These are phyloP conservation scores for Mycena capillaripes DNA, from an alignment of 768 basidiomycete genomes.

Conservation along the genomic window DNA sequence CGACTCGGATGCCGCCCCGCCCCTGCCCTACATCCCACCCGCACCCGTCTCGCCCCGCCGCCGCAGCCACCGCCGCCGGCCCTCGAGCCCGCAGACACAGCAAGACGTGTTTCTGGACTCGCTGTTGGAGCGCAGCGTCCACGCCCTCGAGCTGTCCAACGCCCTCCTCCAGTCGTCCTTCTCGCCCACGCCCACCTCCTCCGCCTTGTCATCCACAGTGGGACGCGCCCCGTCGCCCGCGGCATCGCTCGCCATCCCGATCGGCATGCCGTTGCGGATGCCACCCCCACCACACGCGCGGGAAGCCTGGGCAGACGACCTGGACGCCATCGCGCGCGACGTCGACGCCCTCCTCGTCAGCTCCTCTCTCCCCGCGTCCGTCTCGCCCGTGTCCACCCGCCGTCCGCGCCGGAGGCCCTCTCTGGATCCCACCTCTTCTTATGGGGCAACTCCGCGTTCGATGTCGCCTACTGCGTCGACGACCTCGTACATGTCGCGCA, in stretches of 20 bases:
- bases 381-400: slow-evolving; percentile 20
- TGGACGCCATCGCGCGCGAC: slow-evolving; percentile 73
- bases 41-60: slow-evolving; percentile 40
- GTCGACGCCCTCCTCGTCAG: slow-evolving; percentile 71
- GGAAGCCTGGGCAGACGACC: slow-evolving; percentile 72
- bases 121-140: slow-evolving; percentile 85
- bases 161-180: slow-evolving; percentile 82
- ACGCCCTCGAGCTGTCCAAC: slow-evolving; percentile 90
- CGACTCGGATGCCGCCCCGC: slow-evolving; percentile 46
- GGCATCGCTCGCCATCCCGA: no score
- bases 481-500: no score
- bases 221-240: no score
- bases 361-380: slow-evolving; percentile 30
- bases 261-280: neutral
- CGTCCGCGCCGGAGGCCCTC: slow-evolving; percentile 22
- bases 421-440: slow-evolving; percentile 24
- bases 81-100: slow-evolving; percentile 44
- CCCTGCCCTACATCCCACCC: slow-evolving; percentile 52
- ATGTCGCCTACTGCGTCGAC: neutral
- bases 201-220: no score
- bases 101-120: slow-evolving; percentile 78
- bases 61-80: slow-evolving; percentile 45
- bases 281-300: slow-evolving; percentile 16
- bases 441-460: no score
- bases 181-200: slow-evolving; percentile 5